Evolutionary conservation across 2,329 filamentous ascomycete genomes (phyloP).

Genomic region (Paecilomyces sp.): DNA sequence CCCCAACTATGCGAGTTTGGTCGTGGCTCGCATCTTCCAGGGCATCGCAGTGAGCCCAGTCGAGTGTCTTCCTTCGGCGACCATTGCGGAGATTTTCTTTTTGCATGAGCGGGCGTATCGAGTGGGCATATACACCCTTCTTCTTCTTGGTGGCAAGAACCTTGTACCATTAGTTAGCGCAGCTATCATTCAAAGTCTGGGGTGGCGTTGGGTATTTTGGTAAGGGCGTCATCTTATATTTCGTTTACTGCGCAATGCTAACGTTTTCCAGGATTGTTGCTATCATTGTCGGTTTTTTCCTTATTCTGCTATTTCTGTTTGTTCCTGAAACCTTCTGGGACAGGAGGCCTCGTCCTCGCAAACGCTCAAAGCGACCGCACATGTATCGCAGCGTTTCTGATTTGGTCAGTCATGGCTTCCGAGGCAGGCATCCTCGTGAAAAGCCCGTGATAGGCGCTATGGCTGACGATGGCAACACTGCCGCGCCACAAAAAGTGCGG

Average conservation of each 20-base stretch:
- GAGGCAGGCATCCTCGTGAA: slow-evolving; percentile 23
- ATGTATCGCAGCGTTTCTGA: slow-evolving; percentile 30
- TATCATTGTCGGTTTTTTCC: slow-evolving; percentile 66
- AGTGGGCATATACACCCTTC: slow-evolving; percentile 84
- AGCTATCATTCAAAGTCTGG: slow-evolving; percentile 66
- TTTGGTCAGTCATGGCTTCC: slow-evolving; percentile 24
- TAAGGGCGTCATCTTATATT: slow-evolving; percentile 31
- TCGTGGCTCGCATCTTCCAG: slow-evolving; percentile 77
- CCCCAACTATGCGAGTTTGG: slow-evolving; percentile 69
- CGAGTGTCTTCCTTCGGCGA: slow-evolving; percentile 86
- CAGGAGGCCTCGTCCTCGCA: slow-evolving; percentile 56
- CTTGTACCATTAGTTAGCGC: slow-evolving; percentile 81
- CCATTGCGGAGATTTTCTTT: slow-evolving; percentile 94
- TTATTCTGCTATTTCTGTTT: slow-evolving; percentile 73
- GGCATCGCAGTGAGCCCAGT: slow-evolving; percentile 84
- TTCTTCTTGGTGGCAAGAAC: slow-evolving; percentile 88
- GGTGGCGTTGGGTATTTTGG: slow-evolving; percentile 92
- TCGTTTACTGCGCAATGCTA: slow-evolving; percentile 5
- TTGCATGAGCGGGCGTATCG: slow-evolving; percentile 89
- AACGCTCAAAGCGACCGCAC: slow-evolving; percentile 32
- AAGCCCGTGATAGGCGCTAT: slow-evolving; percentile 10
- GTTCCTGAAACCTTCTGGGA: slow-evolving; percentile 97
- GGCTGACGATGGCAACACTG: slow-evolving; percentile 4
- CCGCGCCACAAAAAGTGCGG: slow-evolving; percentile 14
- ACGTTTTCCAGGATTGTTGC: slow-evolving; percentile 61